Conservation (phyloP, 2,329 filamentous ascomycete species). For the Fusarium annulatum region DNA sequence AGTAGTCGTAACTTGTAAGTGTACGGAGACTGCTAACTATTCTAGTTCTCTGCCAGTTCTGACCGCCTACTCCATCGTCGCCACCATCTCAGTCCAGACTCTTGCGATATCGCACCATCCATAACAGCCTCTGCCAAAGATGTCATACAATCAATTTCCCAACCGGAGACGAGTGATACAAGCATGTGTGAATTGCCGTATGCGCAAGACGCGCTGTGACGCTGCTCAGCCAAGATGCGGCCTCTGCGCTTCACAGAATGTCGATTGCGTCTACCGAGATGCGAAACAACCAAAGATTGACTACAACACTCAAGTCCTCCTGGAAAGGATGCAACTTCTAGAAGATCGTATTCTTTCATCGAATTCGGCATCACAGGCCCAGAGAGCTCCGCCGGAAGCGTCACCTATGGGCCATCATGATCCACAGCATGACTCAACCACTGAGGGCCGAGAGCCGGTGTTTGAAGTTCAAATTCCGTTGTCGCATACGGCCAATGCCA, state of each 20-base stretch:
- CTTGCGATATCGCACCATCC: not conserved
- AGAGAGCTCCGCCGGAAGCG: fast-evolving
- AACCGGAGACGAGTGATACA: slow-evolving; percentile 30
- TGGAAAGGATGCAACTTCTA: slow-evolving; percentile 47
- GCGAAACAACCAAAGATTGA: slow-evolving; percentile 45
- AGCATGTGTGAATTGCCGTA: slow-evolving; percentile 46
- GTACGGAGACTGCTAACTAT: fast-evolving
- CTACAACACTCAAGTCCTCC: slow-evolving; percentile 43
- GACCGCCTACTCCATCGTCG: not conserved
- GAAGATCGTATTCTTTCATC: slow-evolving; percentile 41
- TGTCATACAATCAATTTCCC: slow-evolving; percentile 20
- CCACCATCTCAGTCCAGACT: not conserved
- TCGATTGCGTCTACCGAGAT: slow-evolving; percentile 47
- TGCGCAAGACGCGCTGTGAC: slow-evolving; percentile 48
- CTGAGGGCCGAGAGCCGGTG: not conserved
- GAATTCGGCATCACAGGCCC: fast-evolving
- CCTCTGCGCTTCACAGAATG: slow-evolving; percentile 43
- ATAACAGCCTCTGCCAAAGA: not conserved
- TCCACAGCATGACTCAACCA: not conserved
- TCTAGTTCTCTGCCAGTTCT: not conserved
- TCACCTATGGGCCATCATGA: not conserved
- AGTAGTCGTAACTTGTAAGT: not conserved
- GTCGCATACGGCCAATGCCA: slow-evolving; percentile 29
- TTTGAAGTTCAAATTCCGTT: slow-evolving; percentile 20
- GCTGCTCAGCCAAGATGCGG: slow-evolving; percentile 46